phyloP scores from a whole-genome alignment of 1,284 basidiomycete species.

The Blastosporella zonata region DNA sequence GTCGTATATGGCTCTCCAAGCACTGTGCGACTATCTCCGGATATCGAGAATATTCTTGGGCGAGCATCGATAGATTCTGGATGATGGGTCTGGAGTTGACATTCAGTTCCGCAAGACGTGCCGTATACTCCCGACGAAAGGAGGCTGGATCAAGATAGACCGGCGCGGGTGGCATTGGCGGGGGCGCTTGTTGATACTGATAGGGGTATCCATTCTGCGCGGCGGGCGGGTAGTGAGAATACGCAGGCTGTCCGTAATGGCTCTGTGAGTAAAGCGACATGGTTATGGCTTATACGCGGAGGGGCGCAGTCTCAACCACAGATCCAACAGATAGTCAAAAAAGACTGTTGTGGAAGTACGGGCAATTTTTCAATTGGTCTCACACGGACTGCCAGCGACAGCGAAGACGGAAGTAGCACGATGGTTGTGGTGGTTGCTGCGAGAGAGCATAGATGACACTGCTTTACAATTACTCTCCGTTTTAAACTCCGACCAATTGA shows the following conservation, averaged over 20 bases:
- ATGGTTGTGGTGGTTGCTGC: constrained; percentile 38
- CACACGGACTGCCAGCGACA: constrained; percentile 35
- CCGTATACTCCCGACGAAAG: constrained; percentile 80
- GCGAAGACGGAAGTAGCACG: constrained; percentile 30
- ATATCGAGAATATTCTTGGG: constrained; percentile 81
- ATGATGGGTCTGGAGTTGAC: constrained; percentile 98
- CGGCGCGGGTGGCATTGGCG: constrained; percentile 38
- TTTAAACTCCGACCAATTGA: constrained; percentile 33
- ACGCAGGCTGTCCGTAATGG: constrained; percentile 38
- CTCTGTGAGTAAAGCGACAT: constrained; percentile 42
- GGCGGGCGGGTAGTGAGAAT: constrained; percentile 39
- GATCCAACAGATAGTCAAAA: constrained; percentile 14
- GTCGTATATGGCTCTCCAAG: constrained; percentile 83
- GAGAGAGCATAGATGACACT: constrained; percentile 23
- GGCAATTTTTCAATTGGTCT: constrained; percentile 32
- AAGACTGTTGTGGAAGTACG: constrained; percentile 24
- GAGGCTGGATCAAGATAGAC: constrained; percentile 63
- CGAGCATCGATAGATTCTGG: constrained; percentile 91
- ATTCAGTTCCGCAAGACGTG: constrained; percentile 80
- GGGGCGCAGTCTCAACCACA: constrained; percentile 18
- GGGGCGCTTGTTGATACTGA: constrained; percentile 46
- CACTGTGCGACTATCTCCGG: constrained; percentile 85
- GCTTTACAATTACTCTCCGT: constrained; percentile 23
- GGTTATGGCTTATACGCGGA: constrained; percentile 21
- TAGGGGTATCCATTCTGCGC: constrained; percentile 39